Percentiles rank a stretch among this genome's conserved stretches.
phyloP scores from a whole-genome alignment of 2,329 filamentous ascomycete genomes.

The Ceratocystiopsis brevicomis region DNA sequence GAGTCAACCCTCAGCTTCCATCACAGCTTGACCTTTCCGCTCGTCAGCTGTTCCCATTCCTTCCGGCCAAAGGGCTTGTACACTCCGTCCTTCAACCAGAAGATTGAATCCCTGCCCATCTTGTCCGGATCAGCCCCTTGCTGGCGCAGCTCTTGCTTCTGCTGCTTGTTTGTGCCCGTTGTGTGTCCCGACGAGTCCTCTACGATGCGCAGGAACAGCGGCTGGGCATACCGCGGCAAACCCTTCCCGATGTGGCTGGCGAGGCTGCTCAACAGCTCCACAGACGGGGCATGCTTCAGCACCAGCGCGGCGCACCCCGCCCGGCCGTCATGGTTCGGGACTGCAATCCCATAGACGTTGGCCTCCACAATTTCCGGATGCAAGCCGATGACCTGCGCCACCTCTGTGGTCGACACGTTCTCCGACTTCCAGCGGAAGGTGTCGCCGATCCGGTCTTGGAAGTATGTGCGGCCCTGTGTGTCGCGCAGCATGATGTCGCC shows the following conservation, averaged over 20 bases:
- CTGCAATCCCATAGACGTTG: constrained; percentile 67
- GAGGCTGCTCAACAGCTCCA: constrained; percentile 32
- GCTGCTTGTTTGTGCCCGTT: constrained; percentile 79
- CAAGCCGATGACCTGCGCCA: constrained; percentile 51
- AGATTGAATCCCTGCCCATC: constrained; percentile 29
- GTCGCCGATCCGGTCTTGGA: constrained; percentile 64
- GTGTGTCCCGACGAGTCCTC: constrained; percentile 36
- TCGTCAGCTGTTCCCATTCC: constrained; percentile 52
- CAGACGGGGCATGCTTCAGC: constrained; percentile 26
- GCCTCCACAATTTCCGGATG: constrained; percentile 53
- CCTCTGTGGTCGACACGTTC: constrained; percentile 68
- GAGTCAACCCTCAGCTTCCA: too few relatives aligned
- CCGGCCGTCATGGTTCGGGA: constrained; percentile 67
- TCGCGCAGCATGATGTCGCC: constrained; percentile 68
- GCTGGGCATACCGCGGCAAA: constrained; percentile 57
- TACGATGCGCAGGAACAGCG: constrained; percentile 56
- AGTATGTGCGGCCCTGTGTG: constrained; percentile 52
- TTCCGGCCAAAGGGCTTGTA: constrained; percentile 48
- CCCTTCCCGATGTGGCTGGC: constrained; percentile 35
- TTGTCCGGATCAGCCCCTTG: constrained; percentile 54
- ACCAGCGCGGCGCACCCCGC: constrained; percentile 46
- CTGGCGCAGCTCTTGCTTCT: constrained; percentile 54
- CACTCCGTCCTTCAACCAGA: constrained; percentile 44
- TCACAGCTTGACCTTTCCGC: constrained; percentile 51
- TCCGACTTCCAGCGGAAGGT: constrained; percentile 70